Percentiles rank a stretch among this genome's conserved stretches.
phyloP scores from a whole-genome alignment of 495 filamentous ascomycete genomes.

The Umbilicaria muhlenbergii region DNA sequence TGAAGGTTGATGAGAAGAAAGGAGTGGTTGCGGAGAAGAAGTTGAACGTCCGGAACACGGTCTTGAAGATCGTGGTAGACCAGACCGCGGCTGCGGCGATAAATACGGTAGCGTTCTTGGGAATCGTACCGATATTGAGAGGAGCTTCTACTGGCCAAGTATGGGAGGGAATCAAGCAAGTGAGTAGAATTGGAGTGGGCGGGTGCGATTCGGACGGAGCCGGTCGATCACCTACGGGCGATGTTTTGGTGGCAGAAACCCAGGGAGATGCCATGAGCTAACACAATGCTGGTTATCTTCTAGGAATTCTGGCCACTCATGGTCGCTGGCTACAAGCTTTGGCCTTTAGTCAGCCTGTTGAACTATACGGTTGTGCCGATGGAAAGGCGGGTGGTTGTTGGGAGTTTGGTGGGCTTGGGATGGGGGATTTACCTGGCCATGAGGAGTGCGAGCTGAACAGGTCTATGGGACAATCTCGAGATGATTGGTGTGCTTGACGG shows the following conservation, averaged over 20 bases:
- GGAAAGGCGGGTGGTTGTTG: constrained; percentile 59
- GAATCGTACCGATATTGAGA: constrained; percentile 37
- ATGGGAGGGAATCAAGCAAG: constrained; percentile 24
- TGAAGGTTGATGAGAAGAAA: constrained; percentile 15
- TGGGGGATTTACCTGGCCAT: constrained; percentile 86
- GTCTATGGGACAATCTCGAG: too few relatives aligned
- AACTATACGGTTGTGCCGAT: constrained; percentile 72
- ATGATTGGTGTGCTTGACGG: too few relatives aligned
- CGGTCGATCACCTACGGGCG: too few relatives aligned
- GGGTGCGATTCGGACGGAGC: too few relatives aligned
- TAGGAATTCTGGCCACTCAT: constrained; percentile 57
- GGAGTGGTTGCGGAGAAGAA: constrained; percentile 13
- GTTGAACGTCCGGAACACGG: constrained; percentile 54
- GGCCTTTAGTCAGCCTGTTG: constrained; percentile 65
- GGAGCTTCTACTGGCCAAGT: constrained; percentile 16
- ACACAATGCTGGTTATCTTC: neutral
- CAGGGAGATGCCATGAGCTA: neutral
- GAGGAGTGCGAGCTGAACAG: neutral
- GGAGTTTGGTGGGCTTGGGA: constrained; percentile 59
- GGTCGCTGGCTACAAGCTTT: constrained; percentile 61
- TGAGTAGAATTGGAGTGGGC: constrained; percentile 12
- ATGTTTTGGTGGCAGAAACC: too few relatives aligned
- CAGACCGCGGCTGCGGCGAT: constrained; percentile 59
- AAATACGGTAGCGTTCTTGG: constrained; percentile 67
- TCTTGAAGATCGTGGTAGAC: constrained; percentile 69